Evolutionary conservation across 306 rosid species (phyloP), one percentile per base, ranked within the genome.

Genomic region (Coriaria nepalensis): DNA sequence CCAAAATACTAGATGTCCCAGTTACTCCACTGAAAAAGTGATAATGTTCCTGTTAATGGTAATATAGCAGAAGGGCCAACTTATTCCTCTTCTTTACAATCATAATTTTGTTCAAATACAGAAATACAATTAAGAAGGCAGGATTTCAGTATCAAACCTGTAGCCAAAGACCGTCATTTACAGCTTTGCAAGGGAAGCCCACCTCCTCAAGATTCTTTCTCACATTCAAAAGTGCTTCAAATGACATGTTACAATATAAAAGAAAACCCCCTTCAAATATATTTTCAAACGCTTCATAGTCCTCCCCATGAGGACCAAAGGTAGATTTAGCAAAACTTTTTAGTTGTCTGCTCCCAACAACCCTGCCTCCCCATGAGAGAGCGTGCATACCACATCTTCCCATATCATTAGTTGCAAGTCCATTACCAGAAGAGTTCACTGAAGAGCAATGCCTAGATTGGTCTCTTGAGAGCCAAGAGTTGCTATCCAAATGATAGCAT

Each of bases 171-270:
- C 94, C 92, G 45, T 90, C 94, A 65, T 90, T 90, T 59, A 90
- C 83, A 71, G 98, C 98, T 75, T 85, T 81, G 87, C 98, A 85
- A 37, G 98, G 95, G 78, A 90, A 90, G 33, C 83, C 92, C 55
- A 77, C 61, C 66, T 81, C 94, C 62, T 90, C 98, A 50, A 90
- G 98, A 49, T 85, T 94, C 77, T 69, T 90, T 73, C 98, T 71
- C 69, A 77, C 94, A 56, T 67, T 79, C 48, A 90, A 54, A 73
- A 90, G 94, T 14, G 95, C 92, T 74, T 81, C 98, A 73, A 90
- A 85, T 56, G 94, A 85, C 94, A 90, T 85, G 65, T 79, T 85
- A 78, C 95, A 79, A 56, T 81, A 90, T 63, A 90, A 63, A 69
- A 90, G 81, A 35, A 87, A 90, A 6, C 94, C 92, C 58, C 95